These are phyloP conservation scores for Trametes pubescens DNA, from an alignment of 1,284 basidiomycete genomes.

Conservation along the genomic window DNA sequence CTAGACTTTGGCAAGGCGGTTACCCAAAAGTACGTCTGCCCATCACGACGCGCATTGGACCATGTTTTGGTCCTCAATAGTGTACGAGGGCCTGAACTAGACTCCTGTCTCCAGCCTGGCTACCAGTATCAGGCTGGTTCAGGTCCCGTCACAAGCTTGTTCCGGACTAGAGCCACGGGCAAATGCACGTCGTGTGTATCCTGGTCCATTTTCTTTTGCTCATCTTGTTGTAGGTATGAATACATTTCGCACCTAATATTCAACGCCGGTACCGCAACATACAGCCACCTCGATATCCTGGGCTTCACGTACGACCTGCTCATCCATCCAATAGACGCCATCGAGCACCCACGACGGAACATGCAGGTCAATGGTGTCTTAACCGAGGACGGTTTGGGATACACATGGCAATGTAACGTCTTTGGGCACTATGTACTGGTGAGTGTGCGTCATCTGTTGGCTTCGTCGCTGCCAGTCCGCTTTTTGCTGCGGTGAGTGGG, in stretches of 20 bases:
- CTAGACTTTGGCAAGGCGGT: conserved; percentile 71
- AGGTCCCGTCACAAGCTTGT: too few relatives aligned
- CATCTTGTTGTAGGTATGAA: conserved; percentile 62
- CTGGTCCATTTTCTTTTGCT: not conserved
- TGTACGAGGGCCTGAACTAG: too few relatives aligned
- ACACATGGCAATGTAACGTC: conserved; percentile 88
- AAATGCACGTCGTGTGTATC: not conserved
- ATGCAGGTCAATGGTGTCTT: conserved; percentile 67
- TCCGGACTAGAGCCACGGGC: too few relatives aligned
- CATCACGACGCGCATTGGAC: too few relatives aligned
- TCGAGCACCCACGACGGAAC: conserved; percentile 71
- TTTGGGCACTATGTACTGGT: conserved; percentile 87
- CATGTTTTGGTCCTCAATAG: too few relatives aligned
- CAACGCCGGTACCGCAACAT: conserved; percentile 83
- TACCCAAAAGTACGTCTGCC: conserved; percentile 56
- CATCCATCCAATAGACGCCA: conserved; percentile 52
- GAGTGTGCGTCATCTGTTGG: conserved; percentile 41
- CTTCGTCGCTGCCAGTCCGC: too few relatives aligned
- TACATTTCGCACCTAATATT: conserved; percentile 85
- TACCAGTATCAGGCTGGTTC: too few relatives aligned
- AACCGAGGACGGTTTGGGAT: conserved; percentile 79
- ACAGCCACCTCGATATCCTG: conserved; percentile 65
- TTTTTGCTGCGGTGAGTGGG: too few relatives aligned
- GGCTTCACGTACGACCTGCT: conserved; percentile 60
- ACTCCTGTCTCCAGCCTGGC: too few relatives aligned